phyloP scores from a whole-genome alignment of 495 filamentous ascomycete species.

The Tuber microsphaerosporum region DNA sequence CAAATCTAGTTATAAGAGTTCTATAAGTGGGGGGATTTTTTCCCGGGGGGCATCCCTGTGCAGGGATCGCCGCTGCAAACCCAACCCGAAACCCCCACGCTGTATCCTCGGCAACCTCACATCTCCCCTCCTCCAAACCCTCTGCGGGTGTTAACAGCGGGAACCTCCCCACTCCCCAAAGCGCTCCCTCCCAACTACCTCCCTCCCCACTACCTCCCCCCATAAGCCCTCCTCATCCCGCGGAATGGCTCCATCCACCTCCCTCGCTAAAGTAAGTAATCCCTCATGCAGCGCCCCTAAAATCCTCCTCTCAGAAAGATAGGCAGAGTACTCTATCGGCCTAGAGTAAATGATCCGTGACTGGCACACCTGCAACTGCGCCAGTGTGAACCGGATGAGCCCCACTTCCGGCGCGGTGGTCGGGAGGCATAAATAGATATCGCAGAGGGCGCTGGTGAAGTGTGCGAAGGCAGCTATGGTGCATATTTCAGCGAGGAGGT shows the following conservation, averaged over 20 bases:
- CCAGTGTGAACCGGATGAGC: neutral
- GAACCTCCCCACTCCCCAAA: neutral
- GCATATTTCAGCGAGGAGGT: neutral
- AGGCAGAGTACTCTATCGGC: neutral
- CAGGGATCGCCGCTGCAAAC: neutral
- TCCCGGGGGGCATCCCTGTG: neutral
- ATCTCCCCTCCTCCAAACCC: neutral
- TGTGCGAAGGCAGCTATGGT: neutral
- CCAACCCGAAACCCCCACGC: too few species aligned
- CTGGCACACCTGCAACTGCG: neutral
- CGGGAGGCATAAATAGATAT: neutral
- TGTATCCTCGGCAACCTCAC: neutral
- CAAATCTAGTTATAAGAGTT: neutral
- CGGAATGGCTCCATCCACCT: neutral
- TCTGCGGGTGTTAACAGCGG: too few species aligned
- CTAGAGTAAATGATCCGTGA: neutral
- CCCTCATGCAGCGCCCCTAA: neutral
- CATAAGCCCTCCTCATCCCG: neutral
- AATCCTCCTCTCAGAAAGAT: neutral
- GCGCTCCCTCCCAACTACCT: neutral
- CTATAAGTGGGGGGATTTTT: neutral
- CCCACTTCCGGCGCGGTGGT: neutral
- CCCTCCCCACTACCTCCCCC: neutral
- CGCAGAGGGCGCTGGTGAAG: neutral
- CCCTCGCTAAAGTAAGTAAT: neutral